These are phyloP conservation scores for Rusavskia elegans DNA, from an alignment of 495 filamentous ascomycete genomes.

Conservation along the genomic window DNA sequence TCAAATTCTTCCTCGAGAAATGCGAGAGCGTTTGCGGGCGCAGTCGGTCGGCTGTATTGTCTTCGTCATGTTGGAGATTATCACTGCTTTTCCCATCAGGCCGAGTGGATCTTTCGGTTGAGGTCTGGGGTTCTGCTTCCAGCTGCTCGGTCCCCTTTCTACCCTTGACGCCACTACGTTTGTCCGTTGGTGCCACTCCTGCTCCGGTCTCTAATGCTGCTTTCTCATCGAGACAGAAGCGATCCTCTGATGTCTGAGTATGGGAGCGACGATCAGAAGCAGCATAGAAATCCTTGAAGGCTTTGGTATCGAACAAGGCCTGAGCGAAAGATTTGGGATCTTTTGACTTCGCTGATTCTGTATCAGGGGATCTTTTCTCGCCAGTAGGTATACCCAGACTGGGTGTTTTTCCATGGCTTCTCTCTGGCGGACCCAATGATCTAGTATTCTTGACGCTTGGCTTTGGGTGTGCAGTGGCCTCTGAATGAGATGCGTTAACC, in stretches of 20 bases:
- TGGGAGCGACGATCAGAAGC: too few species aligned
- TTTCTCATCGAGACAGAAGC: too few species aligned
- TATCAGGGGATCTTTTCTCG: not conserved
- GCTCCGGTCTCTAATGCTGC: too few species aligned
- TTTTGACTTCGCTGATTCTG: constrained; percentile 35
- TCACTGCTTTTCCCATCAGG: not conserved
- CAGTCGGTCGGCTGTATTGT: not conserved
- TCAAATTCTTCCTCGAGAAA: not conserved
- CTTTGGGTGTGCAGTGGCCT: not conserved
- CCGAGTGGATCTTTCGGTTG: not conserved
- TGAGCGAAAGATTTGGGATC: constrained; percentile 73
- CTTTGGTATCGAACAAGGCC: constrained; percentile 68
- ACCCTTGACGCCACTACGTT: not conserved
- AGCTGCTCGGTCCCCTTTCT: too few species aligned
- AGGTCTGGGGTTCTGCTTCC: too few species aligned
- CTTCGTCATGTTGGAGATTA: not conserved
- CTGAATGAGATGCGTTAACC: not conserved
- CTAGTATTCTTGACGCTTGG: not conserved
- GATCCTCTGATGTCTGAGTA: too few species aligned
- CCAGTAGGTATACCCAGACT: not conserved
- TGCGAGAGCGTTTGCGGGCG: not conserved
- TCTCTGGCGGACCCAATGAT: not conserved
- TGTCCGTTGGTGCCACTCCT: not conserved
- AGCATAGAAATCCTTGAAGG: constrained; percentile 47
- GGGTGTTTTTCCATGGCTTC: too few species aligned